Evolutionary conservation across 345 rosid species (phyloP), one percentile per base, ranked within the genome.

Genomic region (Xanthoceras sorbifolium): DNA sequence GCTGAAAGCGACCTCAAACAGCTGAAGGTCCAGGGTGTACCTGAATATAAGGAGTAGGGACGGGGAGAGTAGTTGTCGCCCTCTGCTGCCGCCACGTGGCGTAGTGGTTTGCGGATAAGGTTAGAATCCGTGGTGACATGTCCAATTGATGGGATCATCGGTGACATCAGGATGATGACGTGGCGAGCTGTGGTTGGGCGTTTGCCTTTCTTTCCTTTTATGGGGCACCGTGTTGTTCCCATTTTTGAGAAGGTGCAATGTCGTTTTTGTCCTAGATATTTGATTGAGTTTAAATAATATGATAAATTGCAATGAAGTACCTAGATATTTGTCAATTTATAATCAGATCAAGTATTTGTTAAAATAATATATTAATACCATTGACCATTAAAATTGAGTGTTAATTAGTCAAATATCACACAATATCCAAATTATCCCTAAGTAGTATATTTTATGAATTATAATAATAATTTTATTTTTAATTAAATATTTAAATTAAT

Each of bases 31-130:
- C 76, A 18, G 0, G 38, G 5, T 0, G 81, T 75, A 66, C 71
- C 31, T 44, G 81, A 78, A 82, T 34, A 69, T 54, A 26, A 69
- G 57, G n/a, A 2, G 67, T 44, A 50, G 84, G 72, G 81, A 22
- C 59, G 1, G 44, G 8, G 5, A 4, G 4, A 40, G n/a, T 12
- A 9, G 67, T 44, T 59, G 67, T 18, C 22, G 2, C 32, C 6
- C 11, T 48, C 17, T 5, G 38, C 28, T 40, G 46, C 5, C 1
- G 70, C 80, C 86, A 83, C 85, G 77, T 83, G 80, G 78, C 0
- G 5, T 14, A 0, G 9, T 23, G n/a, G 23, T 40, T 60, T 40
- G 59, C 46, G 73, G 86, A 86, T 75, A 73, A 77, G 85, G 70
- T 28, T 5, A 22, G 46, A 11, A 25, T 15, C 25, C 25, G 78